A percentile compares a stretch with the other conserved stretches of the same genome.
Conservation (phyloP, 2,329 filamentous ascomycete genomes). For the Microcyclospora tardicrescens region DNA sequence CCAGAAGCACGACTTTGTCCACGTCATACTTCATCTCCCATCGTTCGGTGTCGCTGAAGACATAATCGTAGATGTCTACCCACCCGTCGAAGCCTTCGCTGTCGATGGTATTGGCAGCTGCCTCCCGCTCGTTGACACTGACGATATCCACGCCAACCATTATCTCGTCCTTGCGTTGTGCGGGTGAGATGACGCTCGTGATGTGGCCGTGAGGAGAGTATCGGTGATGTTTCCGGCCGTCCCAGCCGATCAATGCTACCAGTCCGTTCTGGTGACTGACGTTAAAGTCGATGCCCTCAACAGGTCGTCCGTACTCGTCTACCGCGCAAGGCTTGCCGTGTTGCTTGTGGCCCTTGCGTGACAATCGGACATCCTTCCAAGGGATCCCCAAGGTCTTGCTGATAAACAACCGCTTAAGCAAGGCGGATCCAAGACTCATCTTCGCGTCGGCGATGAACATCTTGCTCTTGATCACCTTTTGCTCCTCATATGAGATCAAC, state of each 20-base stretch:
- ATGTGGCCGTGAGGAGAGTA: constrained; percentile 17
- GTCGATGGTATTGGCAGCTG: constrained; percentile 45
- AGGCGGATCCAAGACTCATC: constrained; percentile 57
- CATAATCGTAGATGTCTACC: constrained; percentile 59
- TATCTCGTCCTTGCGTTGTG: constrained; percentile 17
- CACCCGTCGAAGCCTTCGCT: constrained; percentile 51
- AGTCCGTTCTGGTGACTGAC: constrained; percentile 67
- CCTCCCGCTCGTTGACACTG: constrained; percentile 55
- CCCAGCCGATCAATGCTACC: constrained; percentile 50
- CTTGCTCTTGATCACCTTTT: constrained; percentile 43
- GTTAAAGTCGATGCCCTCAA: constrained; percentile 52
- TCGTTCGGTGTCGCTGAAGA: constrained; percentile 52
- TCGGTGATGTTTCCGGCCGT: constrained; percentile 16
- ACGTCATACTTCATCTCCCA: constrained; percentile 46
- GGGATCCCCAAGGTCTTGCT: constrained; percentile 44
- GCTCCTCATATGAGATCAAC: constrained; percentile 40
- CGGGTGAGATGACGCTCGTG: constrained; percentile 15
- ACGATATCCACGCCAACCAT: constrained; percentile 66
- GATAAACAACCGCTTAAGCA: constrained; percentile 61
- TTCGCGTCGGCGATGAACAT: constrained; percentile 48
- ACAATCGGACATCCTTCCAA: constrained; percentile 47
- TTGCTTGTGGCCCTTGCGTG: constrained; percentile 39
- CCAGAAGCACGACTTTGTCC: constrained; percentile 31
- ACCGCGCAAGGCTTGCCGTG: constrained; percentile 41
- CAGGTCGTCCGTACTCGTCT: constrained; percentile 26